Percentiles rank a stretch among this genome's conserved stretches.
Evolutionary conservation across 176 grass and related monocot genomes (phyloP).

Genomic region (Lolium rigidum): DNA sequence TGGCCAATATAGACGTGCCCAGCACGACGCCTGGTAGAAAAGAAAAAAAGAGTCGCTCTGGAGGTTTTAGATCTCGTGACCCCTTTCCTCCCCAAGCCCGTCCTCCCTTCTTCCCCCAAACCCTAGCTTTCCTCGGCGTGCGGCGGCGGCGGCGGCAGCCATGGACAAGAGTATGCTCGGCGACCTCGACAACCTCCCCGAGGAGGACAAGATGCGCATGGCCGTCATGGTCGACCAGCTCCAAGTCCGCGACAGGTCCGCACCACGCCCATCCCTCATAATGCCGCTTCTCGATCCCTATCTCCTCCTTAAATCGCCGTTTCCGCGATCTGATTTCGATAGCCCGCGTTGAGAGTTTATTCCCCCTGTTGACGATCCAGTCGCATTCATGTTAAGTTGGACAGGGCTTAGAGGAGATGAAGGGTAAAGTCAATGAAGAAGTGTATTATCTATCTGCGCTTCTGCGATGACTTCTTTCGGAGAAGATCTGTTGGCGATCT

Average conservation of each 20-base stretch:
- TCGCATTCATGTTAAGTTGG: not conserved
- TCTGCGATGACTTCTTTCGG: no score
- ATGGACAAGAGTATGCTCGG: slow-evolving; percentile 98
- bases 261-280: not conserved
- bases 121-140: not conserved
- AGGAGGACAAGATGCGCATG: slow-evolving; percentile 94
- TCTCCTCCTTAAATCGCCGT: not conserved
- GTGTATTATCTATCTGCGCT: not conserved
- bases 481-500: no score
- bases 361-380: not conserved
- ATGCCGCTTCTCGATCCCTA: not conserved
- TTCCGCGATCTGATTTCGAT: not conserved
- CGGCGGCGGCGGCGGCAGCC: slow-evolving; percentile 17
- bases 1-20: not conserved
- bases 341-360: not conserved
- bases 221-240: slow-evolving; percentile 88
- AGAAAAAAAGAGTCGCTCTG: not conserved
- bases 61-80: slow-evolving; percentile 43
- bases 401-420: not conserved
- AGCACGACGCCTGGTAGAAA: not conserved
- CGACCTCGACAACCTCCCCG: slow-evolving; percentile 78
- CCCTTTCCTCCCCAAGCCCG: slow-evolving; percentile 26
- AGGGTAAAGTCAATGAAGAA: not conserved
- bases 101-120: slow-evolving; percentile 10
- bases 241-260: slow-evolving; percentile 91